phyloP scores from a whole-genome alignment of 116 monocot genomes.

The Posidonia oceanica region DNA sequence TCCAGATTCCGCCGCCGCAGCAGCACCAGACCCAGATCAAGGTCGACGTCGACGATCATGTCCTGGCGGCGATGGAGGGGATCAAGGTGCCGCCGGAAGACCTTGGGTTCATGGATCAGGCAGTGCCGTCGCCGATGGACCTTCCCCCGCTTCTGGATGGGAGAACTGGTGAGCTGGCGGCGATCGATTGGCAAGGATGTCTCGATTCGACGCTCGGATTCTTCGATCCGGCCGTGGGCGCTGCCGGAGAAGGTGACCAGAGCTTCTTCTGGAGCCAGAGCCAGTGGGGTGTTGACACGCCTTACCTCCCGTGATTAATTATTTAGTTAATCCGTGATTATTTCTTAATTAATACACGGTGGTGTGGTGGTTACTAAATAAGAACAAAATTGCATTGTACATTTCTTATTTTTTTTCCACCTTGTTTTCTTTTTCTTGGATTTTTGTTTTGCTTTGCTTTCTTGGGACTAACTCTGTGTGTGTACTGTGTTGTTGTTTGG shows the following conservation, averaged over 20 bases:
- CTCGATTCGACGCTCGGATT: neutral
- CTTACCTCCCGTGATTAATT: neutral
- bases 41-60: neutral
- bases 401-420: too few relatives aligned
- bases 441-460: neutral
- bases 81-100: neutral
- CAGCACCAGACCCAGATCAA: too few relatives aligned
- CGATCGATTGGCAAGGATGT: conserved; percentile 1
- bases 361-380: too few relatives aligned
- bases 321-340: too few relatives aligned
- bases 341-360: too few relatives aligned
- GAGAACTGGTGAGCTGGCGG: neutral
- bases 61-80: neutral
- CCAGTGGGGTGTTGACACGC: neutral
- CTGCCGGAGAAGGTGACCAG: neutral
- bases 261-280: conserved; percentile 2
- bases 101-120: neutral
- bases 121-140: neutral
- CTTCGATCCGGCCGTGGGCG: neutral
- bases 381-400: too few relatives aligned
- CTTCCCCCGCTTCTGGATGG: neutral
- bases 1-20: too few relatives aligned
- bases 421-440: neutral
- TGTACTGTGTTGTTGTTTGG: too few relatives aligned
- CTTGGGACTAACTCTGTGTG: too few relatives aligned